A percentile compares a stretch with the other conserved stretches of the same genome.
Conservation (phyloP, 306 rosid genomes). For the Medicago arabica region DNA sequence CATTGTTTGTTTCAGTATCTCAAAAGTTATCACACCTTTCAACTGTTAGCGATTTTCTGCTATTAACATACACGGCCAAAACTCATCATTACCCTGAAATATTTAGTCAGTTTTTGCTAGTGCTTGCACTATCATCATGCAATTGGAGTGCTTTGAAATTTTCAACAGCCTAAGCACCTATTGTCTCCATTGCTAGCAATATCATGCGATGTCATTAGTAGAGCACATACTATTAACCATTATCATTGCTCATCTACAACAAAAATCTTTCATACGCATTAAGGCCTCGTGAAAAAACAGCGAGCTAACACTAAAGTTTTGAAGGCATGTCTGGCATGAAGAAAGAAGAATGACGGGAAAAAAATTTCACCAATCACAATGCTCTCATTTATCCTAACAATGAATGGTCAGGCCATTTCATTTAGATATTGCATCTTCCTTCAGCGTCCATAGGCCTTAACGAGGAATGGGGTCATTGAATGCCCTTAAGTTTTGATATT, state of each 20-base stretch:
- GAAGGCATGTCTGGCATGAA: background rate
- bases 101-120: background rate
- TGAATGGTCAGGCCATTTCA: background rate
- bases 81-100: background rate
- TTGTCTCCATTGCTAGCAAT: slow-evolving; percentile 18
- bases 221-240: background rate
- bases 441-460: background rate
- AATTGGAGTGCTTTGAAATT: background rate
- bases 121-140: slow-evolving; percentile 26
- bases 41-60: slow-evolving; percentile 15
- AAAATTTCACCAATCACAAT: background rate
- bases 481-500: slow-evolving; percentile 9
- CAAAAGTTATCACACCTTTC: slow-evolving; percentile 5
- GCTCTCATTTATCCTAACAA: background rate
- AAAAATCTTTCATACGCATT: slow-evolving; percentile 5
- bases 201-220: background rate
- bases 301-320: background rate
- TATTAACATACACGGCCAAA: background rate
- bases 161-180: slow-evolving; percentile 2
- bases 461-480: background rate
- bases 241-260: background rate
- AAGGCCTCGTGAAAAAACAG: slow-evolving; percentile 9
- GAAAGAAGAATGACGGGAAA: background rate
- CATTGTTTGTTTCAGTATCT: slow-evolving; percentile 32
- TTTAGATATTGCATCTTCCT: background rate